Evolutionary conservation across 1,139 yeast species (phyloP), one percentile per base, ranked within the genome.

Genomic region (Saccharomyces hybrid): DNA sequence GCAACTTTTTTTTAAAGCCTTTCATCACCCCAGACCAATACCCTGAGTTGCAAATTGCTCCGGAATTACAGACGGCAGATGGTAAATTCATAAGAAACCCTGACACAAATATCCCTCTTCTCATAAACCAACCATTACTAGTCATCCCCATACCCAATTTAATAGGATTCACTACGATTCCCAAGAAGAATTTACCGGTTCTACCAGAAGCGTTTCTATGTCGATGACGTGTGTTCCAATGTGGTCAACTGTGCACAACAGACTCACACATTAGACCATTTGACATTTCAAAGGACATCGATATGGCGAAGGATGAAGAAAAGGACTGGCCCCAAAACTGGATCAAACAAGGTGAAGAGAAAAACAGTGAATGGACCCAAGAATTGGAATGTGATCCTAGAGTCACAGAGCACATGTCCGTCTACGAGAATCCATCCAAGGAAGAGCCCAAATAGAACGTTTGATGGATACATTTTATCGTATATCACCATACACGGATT

Each of bases 281-380:
- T 64, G 78, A 75, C 53, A 67, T 68, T 52, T 74, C 75, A 51
- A 66, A 64, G 4, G 95, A 88, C 63, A 71, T 79, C 47, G 73
- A 76, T 44, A 71, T 79, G 62, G 86, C 84, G 8, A 71, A 72
- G 42, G 82, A 76, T 47, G 99, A 95, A 69, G 98, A 93, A 68
- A 68, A 72, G 16, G 95, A 89, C 62, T 95, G 99, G 99, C 97
- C 98, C 24, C 74, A 75, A 58, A 78, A 80, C 58, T 95, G 97
- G 96, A 86, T 88, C 48, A 78, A 81, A 59, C 78, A 76, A 59
- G 96, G 96, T 16, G 68, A 73, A 51, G 86, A 81, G 55, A 84
- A 82, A 64, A 74, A 80, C 47, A 86, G 95, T 58, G 98, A 91
- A 69, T 93, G 99, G 99, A 84, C 86, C 54, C 84, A 84, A 67